phyloP scores from a whole-genome alignment of 352 stramenopile genomes.

The Lagenidium sp. region DNA sequence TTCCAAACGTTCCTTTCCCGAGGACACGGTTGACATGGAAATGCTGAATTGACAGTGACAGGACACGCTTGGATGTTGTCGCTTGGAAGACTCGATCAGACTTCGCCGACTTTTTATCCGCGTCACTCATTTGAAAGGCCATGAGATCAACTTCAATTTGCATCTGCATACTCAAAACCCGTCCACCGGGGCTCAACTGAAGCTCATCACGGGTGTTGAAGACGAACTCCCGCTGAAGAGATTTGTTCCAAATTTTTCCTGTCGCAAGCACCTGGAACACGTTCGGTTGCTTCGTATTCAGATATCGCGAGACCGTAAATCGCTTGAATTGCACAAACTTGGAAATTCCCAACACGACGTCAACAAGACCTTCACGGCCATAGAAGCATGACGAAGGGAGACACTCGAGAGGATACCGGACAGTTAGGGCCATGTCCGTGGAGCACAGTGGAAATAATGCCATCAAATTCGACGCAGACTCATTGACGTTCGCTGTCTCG shows the following conservation, averaged over 20 bases:
- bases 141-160: conserved; percentile 78
- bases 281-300: conserved; percentile 76
- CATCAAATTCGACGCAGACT: conserved; percentile 39
- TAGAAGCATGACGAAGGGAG: conserved; percentile 69
- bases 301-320: conserved; percentile 60
- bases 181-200: conserved; percentile 61
- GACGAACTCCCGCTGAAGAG: conserved; percentile 62
- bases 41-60: conserved; percentile 87
- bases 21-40: conserved; percentile 94
- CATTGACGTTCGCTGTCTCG: conserved; percentile 19
- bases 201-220: conserved; percentile 82
- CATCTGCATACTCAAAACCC: conserved; percentile 73
- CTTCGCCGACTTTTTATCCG: conserved; percentile 57
- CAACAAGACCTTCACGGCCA: conserved; percentile 71
- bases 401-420: conserved; percentile 77
- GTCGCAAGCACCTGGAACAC: conserved; percentile 64
- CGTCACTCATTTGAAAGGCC: conserved; percentile 72
- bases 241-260: conserved; percentile 78
- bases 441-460: conserved; percentile 76
- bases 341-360: conserved; percentile 64
- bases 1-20: conserved; percentile 93
- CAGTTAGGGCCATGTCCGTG: conserved; percentile 61
- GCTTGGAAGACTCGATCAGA: conserved; percentile 55
- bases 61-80: conserved; percentile 71
- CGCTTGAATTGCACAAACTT: conserved; percentile 68